These are phyloP conservation scores for Colletotrichum sidae DNA, from an alignment of 2,329 filamentous ascomycete genomes.

Conservation along the genomic window DNA sequence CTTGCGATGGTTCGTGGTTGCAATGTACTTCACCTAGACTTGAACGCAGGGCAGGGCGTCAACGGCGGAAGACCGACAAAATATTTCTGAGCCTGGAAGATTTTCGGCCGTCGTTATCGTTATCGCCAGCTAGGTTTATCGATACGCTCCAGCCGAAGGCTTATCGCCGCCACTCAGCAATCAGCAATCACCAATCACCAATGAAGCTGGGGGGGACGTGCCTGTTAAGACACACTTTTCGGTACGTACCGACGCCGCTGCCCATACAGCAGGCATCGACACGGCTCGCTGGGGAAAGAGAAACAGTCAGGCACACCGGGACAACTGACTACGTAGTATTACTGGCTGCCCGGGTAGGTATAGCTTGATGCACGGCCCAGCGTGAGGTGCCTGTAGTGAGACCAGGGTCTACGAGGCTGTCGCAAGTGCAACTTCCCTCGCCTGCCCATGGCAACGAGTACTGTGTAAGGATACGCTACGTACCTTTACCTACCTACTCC, in stretches of 20 bases:
- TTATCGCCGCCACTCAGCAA: constrained; percentile 13
- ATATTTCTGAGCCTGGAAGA: constrained; percentile 31
- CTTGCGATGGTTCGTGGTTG: constrained; percentile 40
- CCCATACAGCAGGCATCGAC: constrained; percentile 14
- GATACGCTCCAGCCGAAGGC: background rate
- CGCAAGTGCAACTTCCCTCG: constrained; percentile 36
- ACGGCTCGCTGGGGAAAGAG: constrained; percentile 4
- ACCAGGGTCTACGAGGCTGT: constrained; percentile 39
- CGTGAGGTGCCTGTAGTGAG: background rate
- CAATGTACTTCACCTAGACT: background rate
- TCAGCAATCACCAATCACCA: background rate
- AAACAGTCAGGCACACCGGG: constrained; percentile 29
- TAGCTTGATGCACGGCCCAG: constrained; percentile 35
- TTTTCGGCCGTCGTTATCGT: constrained; percentile 15
- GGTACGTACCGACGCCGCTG: constrained; percentile 11
- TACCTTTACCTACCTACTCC: no score
- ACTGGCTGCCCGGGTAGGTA: constrained; percentile 26
- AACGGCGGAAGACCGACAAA: constrained; percentile 24
- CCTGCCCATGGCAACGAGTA: background rate
- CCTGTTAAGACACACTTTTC: no score
- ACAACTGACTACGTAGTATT: constrained; percentile 34
- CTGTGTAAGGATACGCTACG: no score
- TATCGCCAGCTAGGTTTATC: constrained; percentile 4
- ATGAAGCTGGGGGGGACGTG: no score
- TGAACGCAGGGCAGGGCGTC: constrained; percentile 2